Conservation (phyloP, 805 yeast species). For the Metschnikowia lachancei region DNA sequence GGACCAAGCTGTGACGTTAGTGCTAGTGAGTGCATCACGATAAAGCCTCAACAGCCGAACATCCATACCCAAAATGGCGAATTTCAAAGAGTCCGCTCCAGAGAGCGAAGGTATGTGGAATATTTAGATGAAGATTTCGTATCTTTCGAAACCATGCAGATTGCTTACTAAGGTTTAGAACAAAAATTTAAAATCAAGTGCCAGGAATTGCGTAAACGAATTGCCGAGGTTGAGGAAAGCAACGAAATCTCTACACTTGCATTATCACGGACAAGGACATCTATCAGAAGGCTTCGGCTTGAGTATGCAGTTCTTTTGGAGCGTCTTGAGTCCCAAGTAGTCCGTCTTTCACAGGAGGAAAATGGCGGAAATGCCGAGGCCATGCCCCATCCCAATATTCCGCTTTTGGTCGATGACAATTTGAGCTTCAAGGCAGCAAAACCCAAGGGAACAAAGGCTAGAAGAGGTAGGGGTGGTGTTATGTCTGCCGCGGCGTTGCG, state of each 20-base stretch:
- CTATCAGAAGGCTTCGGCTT: constrained; percentile 73
- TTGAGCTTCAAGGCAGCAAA: constrained; percentile 20
- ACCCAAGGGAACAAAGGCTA: constrained; percentile 12
- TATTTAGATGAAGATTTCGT: neutral
- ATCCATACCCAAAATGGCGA: constrained; percentile 14
- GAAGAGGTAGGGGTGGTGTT: constrained; percentile 16
- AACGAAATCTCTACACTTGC: constrained; percentile 77
- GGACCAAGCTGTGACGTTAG: too few relatives aligned
- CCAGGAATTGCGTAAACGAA: constrained; percentile 64
- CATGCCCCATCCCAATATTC: constrained; percentile 42
- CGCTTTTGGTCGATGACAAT: constrained; percentile 34
- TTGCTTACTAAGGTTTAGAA: constrained; percentile 22
- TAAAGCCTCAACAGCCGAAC: neutral
- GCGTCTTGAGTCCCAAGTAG: constrained; percentile 57
- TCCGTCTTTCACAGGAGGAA: constrained; percentile 27
- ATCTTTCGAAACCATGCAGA: neutral
- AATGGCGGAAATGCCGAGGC: constrained; percentile 26
- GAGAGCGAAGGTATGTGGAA: constrained; percentile 43
- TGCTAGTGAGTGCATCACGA: too few relatives aligned
- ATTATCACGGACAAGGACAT: constrained; percentile 69
- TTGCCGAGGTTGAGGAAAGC: constrained; percentile 68
- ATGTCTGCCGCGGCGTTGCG: constrained; percentile 19
- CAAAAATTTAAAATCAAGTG: constrained; percentile 60
- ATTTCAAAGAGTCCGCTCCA: constrained; percentile 26
- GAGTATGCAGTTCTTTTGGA: constrained; percentile 83